A percentile compares a stretch with the other conserved stretches of the same genome.
Conservation (phyloP, 106 monocot species). For the Apostasia ramifera region DNA sequence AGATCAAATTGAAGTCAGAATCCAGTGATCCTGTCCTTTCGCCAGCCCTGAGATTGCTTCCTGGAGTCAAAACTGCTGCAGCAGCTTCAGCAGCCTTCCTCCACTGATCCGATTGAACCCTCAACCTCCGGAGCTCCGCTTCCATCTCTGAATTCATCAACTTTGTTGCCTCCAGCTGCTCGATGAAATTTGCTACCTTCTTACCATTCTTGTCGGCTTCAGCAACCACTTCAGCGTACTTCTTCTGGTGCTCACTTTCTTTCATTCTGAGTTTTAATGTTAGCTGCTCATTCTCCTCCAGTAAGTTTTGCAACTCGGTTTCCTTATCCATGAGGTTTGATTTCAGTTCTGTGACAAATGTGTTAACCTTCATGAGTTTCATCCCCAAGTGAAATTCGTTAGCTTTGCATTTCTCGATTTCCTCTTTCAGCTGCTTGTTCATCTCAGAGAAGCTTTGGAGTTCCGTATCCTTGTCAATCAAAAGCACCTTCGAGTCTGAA, state of each 20-base stretch:
- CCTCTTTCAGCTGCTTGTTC: conserved; percentile 25
- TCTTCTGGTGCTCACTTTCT: conserved; percentile 25
- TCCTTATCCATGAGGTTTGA: conserved; percentile 67
- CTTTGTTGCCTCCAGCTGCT: conserved; percentile 68
- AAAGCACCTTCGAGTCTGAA: conserved; percentile 17
- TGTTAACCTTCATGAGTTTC: conserved; percentile 21
- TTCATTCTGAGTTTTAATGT: conserved; percentile 33
- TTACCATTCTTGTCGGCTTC: conserved; percentile 50
- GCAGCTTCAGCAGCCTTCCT: conserved; percentile 97
- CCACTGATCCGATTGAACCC: conserved; percentile 93
- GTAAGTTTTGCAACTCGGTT: conserved; percentile 47
- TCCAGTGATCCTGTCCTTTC: conserved; percentile 64
- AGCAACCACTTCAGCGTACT: conserved; percentile 21
- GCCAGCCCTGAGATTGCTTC: conserved; percentile 35
- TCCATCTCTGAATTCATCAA: conserved; percentile 54
- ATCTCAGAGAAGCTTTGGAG: conserved; percentile 3
- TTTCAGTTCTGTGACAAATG: conserved; percentile 41
- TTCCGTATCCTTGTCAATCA: conserved; percentile 28
- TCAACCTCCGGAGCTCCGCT: conserved; percentile 59
- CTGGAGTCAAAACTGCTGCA: conserved; percentile 53
- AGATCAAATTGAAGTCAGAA: conserved; percentile 33
- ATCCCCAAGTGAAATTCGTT: conserved; percentile 12
- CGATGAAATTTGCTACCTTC: conserved; percentile 27
- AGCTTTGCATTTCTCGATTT: conserved; percentile 7
- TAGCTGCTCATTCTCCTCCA: conserved; percentile 60